phyloP scores from a whole-genome alignment of 2,329 filamentous ascomycete species.

The Hirsutella minnesotensis region DNA sequence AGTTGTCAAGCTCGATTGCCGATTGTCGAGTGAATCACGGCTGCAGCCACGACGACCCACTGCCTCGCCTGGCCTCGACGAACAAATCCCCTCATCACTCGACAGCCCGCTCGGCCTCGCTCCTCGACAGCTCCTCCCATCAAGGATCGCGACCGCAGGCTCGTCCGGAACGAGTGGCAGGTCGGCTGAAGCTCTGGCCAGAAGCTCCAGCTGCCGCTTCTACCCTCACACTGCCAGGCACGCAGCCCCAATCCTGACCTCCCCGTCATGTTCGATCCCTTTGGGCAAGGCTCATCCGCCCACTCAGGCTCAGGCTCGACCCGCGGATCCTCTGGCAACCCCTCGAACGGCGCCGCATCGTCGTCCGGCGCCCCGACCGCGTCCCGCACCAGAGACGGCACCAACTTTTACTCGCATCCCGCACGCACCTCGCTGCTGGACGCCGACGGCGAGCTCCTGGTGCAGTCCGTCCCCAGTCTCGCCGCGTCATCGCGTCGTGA shows the following conservation, averaged over 20 bases:
- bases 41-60: too few relatives aligned
- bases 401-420: constrained; percentile 28
- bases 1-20: too few relatives aligned
- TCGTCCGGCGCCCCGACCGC: constrained; percentile 18
- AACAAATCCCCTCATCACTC: too few relatives aligned
- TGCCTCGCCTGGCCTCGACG: too few relatives aligned
- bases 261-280: constrained; percentile 9
- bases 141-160: background rate
- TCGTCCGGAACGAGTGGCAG: constrained; percentile 8
- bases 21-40: too few relatives aligned
- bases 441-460: constrained; percentile 25
- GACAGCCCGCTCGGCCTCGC: too few relatives aligned
- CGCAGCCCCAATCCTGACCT: constrained; percentile 3
- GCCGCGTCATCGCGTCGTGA: constrained; percentile 3
- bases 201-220: constrained; percentile 8
- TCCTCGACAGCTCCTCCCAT: too few relatives aligned
- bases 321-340: constrained; percentile 6
- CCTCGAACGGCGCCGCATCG: constrained; percentile 7
- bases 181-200: constrained; percentile 7
- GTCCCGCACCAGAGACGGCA: constrained; percentile 24
- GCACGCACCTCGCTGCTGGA: constrained; percentile 34
- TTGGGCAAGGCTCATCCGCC: constrained; percentile 13
- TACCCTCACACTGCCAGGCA: constrained; percentile 7
- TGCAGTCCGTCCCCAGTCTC: constrained; percentile 6
- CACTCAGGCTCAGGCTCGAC: constrained; percentile 13